Evolutionary conservation across 1,284 basidiomycete species (phyloP).

Genomic region (Fomitopsis palustris): DNA sequence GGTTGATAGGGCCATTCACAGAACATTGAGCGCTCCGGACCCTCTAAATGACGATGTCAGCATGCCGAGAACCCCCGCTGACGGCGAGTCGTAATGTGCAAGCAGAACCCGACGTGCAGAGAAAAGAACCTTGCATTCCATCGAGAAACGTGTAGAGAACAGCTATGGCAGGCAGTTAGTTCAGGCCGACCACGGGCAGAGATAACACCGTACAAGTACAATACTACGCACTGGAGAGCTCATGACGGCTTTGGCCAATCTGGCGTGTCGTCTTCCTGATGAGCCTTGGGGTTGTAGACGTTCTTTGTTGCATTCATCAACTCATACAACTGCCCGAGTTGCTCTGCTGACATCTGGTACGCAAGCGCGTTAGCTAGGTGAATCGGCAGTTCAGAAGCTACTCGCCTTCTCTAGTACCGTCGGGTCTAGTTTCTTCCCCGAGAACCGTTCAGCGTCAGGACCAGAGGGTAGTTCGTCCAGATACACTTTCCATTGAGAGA

Average conservation of each 20-base stretch:
- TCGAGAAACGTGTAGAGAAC: not conserved
- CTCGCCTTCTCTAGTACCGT: slow-evolving; percentile 74
- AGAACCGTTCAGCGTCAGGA: slow-evolving; percentile 43
- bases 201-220: not conserved
- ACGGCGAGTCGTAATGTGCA: not conserved
- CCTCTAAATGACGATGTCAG: not conserved
- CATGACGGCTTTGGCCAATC: slow-evolving; percentile 5
- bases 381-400: slow-evolving; percentile 21
- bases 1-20: not conserved
- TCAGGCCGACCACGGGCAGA: not conserved
- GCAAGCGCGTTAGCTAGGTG: not conserved
- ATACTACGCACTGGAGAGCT: not conserved
- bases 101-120: not conserved
- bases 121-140: not conserved
- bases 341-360: slow-evolving; percentile 76
- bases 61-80: not conserved
- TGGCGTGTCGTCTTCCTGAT: slow-evolving; percentile 2
- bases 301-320: slow-evolving; percentile 88
- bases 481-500: slow-evolving; percentile 92
- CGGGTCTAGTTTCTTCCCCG: slow-evolving; percentile 71
- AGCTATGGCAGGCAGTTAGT: not conserved
- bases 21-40: not conserved
- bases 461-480: slow-evolving; percentile 66
- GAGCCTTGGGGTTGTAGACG: slow-evolving; percentile 64
- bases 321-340: slow-evolving; percentile 88